phyloP scores from a whole-genome alignment of 2,329 filamentous ascomycete genomes.

The Fusarium staphyleae region DNA sequence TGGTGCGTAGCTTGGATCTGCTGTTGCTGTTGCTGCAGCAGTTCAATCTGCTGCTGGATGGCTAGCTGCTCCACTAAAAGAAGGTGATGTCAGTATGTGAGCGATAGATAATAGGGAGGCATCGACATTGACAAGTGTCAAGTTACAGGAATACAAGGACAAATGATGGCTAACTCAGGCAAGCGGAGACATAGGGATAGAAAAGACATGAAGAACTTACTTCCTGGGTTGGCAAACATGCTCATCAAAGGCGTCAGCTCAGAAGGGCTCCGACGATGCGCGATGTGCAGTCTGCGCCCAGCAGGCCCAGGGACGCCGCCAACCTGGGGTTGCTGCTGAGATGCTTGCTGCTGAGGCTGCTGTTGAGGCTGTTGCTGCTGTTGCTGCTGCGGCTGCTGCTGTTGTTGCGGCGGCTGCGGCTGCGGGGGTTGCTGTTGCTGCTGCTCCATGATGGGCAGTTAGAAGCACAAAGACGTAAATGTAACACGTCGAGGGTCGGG shows the following conservation, averaged over 20 bases:
- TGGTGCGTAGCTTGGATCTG: constrained; percentile 96
- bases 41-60: constrained; percentile 97
- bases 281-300: constrained; percentile 94
- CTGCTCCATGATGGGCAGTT: constrained; percentile 65
- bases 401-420: constrained; percentile 56
- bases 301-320: constrained; percentile 74
- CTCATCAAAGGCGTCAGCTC: constrained; percentile 98
- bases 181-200: neutral
- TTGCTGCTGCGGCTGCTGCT: constrained; percentile 65
- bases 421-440: constrained; percentile 63
- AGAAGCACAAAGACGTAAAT: constrained; percentile 46
- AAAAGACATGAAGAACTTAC: constrained; percentile 56
- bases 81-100: constrained; percentile 31
- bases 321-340: constrained; percentile 56
- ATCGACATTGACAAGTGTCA: neutral
- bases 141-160: too few relatives aligned
- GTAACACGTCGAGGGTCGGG: constrained; percentile 50
- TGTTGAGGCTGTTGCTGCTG: constrained; percentile 53
- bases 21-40: constrained; percentile 96
- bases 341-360: constrained; percentile 52
- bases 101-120: constrained; percentile 1
- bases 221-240: constrained; percentile 75
- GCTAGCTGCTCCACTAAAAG: constrained; percentile 90
- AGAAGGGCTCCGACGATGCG: constrained; percentile 94
- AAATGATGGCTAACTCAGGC: constrained; percentile 2